Evolutionary conservation across 2,329 filamentous ascomycete genomes (phyloP), one percentile per base, ranked within the genome.

Genomic region (Byssoonygena ceratinophila): DNA sequence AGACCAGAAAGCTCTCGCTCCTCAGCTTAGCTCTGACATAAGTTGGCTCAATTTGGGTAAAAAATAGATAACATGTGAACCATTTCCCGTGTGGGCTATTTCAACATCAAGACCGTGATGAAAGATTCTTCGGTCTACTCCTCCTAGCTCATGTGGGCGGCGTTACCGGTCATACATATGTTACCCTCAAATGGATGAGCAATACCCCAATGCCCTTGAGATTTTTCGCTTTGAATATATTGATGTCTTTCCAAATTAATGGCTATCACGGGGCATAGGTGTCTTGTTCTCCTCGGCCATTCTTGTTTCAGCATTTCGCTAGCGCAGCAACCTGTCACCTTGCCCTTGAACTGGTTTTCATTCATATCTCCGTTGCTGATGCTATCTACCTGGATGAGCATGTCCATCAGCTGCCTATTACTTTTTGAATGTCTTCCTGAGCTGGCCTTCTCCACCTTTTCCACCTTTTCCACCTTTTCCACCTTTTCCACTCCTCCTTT

Each of bases 21-120:
- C 46, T 14, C 44, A 39, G 43, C 51, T 66, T 54, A 70, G 68
- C 53, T 63, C 68, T 3, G 69, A 72, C 60, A 68, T 72, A 64
- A 71, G 69, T 60, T 72, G 69, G 69, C 59, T 72, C 47, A 71
- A 72, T 57, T 60, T 72, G 32, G 56, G 56, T 23, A 53, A 47
- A 18, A 18, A 44, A 48, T n/a, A 53, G 40, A 37, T 51, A 44
- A 16, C 22, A 5, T 12, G 12, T n/a, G 9, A 3, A 7, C 12
- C 12, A 16, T 16, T 44, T 18, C n/a, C n/a, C 18, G 5, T 37
- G 27, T 9, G 27, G 27, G 27, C 27, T 29, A 29, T 29, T n/a
- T 4, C 27, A 29, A 9, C 9, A 29, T 29, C 27, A 29, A 9
- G 27, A 9, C 9, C 9, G 27, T 29, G n/a, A n/a, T n/a, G n/a